phyloP scores from a whole-genome alignment of 2,329 filamentous ascomycete genomes.

The Hypoxylon rubiginosum region DNA sequence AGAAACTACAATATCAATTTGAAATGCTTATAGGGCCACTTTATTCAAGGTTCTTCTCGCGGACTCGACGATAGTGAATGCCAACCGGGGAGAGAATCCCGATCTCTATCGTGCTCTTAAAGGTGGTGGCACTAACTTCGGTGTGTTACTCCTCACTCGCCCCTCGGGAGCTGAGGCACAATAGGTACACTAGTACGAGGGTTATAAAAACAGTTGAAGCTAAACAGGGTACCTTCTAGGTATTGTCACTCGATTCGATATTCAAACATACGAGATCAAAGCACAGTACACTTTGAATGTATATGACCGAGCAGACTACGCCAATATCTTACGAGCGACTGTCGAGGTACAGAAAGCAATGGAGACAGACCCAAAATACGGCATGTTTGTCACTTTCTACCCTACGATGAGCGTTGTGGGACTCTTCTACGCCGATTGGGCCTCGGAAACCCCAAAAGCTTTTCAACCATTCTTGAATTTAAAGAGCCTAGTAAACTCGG shows the following conservation, averaged over 20 bases:
- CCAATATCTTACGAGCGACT: slow-evolving; percentile 31
- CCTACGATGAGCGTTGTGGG: slow-evolving; percentile 21
- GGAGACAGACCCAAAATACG: slow-evolving; percentile 38
- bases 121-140: slow-evolving; percentile 40
- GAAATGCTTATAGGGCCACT: neutral
- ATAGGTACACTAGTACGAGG: too few relatives aligned
- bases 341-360: slow-evolving; percentile 33
- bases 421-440: slow-evolving; percentile 36
- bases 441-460: slow-evolving; percentile 3
- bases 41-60: slow-evolving; percentile 30
- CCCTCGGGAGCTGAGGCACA: too few relatives aligned
- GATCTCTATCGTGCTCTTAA: slow-evolving; percentile 40
- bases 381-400: slow-evolving; percentile 33
- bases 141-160: slow-evolving; percentile 10
- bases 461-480: slow-evolving; percentile 39
- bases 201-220: too few relatives aligned
- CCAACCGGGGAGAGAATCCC: slow-evolving; percentile 23
- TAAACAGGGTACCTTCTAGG: too few relatives aligned
- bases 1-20: neutral
- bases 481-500: slow-evolving; percentile 15
- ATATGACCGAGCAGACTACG: slow-evolving; percentile 35
- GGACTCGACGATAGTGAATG: slow-evolving; percentile 37
- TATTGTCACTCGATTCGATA: slow-evolving; percentile 41
- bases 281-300: slow-evolving; percentile 35
- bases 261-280: slow-evolving; percentile 37